These are phyloP conservation scores for Choiromyces venosus DNA, from an alignment of 495 filamentous ascomycete species.

Conservation along the genomic window DNA sequence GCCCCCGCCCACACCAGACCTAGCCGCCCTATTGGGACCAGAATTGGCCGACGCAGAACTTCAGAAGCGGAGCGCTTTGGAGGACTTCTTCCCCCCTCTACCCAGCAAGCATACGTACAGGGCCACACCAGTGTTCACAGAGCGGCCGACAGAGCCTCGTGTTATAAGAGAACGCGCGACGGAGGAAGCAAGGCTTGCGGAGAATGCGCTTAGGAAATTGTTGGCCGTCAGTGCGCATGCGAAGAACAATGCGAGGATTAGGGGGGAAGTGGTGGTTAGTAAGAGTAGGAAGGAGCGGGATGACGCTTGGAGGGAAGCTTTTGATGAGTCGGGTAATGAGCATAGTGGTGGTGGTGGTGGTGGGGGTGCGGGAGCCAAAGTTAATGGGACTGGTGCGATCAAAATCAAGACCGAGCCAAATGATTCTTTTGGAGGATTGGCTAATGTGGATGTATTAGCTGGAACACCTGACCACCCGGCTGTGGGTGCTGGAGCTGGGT, in stretches of 20 bases:
- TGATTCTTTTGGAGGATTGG: background rate
- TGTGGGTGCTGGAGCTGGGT: background rate
- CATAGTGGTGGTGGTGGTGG: background rate
- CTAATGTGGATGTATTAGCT: background rate
- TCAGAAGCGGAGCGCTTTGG: constrained; percentile 56
- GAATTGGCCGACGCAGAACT: constrained; percentile 49
- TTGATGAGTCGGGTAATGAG: constrained; percentile 30
- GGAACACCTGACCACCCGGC: background rate
- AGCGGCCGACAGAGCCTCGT: constrained; percentile 62
- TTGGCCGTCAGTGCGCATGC: constrained; percentile 47
- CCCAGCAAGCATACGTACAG: constrained; percentile 71
- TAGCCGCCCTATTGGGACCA: constrained; percentile 42
- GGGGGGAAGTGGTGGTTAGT: constrained; percentile 43
- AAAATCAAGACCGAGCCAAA: constrained; percentile 23
- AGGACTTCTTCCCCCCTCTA: constrained; percentile 62
- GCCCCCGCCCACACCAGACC: constrained; percentile 47
- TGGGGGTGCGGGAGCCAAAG: constrained; percentile 3
- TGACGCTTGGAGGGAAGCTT: constrained; percentile 44
- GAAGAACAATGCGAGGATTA: constrained; percentile 39
- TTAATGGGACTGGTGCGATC: constrained; percentile 19
- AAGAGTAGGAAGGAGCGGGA: constrained; percentile 40
- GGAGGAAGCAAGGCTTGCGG: constrained; percentile 65
- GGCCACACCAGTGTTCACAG: constrained; percentile 59
- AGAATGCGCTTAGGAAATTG: constrained; percentile 66
- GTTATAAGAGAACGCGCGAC: constrained; percentile 68